These are phyloP conservation scores for Euphrasia confusa DNA, from an alignment of 257 asterid species.

Conservation along the genomic window DNA sequence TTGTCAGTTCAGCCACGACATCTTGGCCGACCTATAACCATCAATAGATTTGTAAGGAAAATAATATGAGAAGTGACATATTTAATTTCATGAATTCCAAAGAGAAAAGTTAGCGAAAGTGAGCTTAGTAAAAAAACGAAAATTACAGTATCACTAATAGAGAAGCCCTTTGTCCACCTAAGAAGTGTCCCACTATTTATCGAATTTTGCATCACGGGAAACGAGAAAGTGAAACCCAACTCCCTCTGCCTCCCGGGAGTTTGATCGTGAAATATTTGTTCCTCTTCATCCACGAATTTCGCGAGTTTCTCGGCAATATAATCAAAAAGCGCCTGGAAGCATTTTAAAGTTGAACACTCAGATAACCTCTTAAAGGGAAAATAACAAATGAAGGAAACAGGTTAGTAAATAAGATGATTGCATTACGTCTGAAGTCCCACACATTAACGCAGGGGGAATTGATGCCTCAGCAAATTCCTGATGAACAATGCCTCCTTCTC, in stretches of 20 bases:
- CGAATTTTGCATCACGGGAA: conserved; percentile 76
- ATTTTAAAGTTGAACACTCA: not conserved
- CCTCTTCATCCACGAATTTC: conserved; percentile 54
- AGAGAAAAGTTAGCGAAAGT: not conserved
- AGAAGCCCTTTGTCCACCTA: conserved; percentile 86
- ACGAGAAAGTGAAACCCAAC: conserved; percentile 77
- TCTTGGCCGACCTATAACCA: conserved; percentile 69
- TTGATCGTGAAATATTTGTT: conserved; percentile 36
- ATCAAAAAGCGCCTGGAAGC: conserved; percentile 63
- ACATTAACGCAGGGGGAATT: conserved; percentile 77
- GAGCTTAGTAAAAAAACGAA: conserved; percentile 4
- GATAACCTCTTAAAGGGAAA: not conserved
- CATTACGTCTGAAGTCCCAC: conserved; percentile 50
- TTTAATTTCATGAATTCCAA: too few species aligned
- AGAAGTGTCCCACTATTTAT: conserved; percentile 64
- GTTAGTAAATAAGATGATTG: not conserved
- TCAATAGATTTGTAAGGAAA: not conserved
- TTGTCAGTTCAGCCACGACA: conserved; percentile 62
- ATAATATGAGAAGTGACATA: not conserved
- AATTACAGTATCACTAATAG: conserved; percentile 61
- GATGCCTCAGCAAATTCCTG: conserved; percentile 85
- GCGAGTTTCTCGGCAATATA: conserved; percentile 58
- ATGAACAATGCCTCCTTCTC: conserved; percentile 44
- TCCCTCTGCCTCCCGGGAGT: conserved; percentile 56
- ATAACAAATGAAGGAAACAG: not conserved